Base-by-base conservation (phyloP, 1,139 yeast species). In the Yamadazyma oceani region DNA sequence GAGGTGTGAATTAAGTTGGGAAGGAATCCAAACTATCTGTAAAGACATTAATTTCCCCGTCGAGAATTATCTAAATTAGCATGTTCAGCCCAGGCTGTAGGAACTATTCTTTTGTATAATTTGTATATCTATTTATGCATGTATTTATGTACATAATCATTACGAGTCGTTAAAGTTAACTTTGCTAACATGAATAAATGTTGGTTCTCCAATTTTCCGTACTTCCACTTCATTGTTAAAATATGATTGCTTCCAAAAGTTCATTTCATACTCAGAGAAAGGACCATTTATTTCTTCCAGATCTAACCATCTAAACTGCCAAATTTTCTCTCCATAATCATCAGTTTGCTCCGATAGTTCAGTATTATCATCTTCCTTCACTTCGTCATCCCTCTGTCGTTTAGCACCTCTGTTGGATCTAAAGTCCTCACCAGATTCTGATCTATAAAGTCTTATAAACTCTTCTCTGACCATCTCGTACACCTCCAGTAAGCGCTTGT, bases 291-390 rank as follows among this genome's bases (percentile, higher is more conserved):
- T 49, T 19, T 66, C 69, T 2, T 64, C 66, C 29, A 62, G 68
- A 1, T 58, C 66, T 5, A 69, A 80, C 88, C 89, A 84, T 46
- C 69, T 64, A 53, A 79, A 83, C 46, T 78, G 80, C 87, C 87
- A 84, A 17, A 61, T 45, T 35, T 62, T 64, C 2, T 57, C 65
- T 10, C 62, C 71, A 33, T 61, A 59, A 11, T 58, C 59, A 22
- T 25, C 36, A 19, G 17, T 43, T 50, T 7, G 37, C 53, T 25
- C 33, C 5, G 32, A 38, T 24, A 11, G 30, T 16, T 27, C 30
- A 27, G 15, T 6, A 5, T 26, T 10, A 26, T 6, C 16, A 5
- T n/a, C 10, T 44, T 37, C 44, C 26, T 43, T 39, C 15, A 39
- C 45, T 38, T 38, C 38, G 25, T 49, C 48, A 15, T 39, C 48